phyloP scores from a whole-genome alignment of 2,329 filamentous ascomycete genomes.

The Stagonosporopsis cucurbitacearum region DNA sequence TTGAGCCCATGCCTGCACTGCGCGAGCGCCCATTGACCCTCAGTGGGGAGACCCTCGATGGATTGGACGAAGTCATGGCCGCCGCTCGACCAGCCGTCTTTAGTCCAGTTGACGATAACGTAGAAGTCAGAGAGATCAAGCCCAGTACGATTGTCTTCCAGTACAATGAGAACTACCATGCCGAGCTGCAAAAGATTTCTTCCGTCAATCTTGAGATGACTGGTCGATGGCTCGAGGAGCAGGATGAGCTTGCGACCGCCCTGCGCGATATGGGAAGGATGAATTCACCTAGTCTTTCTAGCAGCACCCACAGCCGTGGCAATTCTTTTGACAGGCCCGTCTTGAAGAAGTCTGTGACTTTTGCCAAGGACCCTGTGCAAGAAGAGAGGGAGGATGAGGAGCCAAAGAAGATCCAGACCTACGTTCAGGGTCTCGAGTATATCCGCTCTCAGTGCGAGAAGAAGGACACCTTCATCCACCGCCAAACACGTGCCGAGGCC shows the following conservation, averaged over 20 bases:
- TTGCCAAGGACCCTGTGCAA: constrained; percentile 57
- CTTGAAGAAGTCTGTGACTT: constrained; percentile 77
- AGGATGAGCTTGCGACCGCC: constrained; percentile 76
- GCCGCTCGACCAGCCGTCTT: constrained; percentile 42
- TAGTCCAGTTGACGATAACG: constrained; percentile 46
- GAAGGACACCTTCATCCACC: constrained; percentile 82
- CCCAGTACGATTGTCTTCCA: constrained; percentile 71
- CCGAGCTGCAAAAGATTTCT: constrained; percentile 73
- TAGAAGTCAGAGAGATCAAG: constrained; percentile 62
- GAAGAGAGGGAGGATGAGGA: constrained; percentile 34
- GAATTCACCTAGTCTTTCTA: constrained; percentile 50
- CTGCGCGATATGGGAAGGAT: constrained; percentile 61
- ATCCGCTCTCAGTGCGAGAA: constrained; percentile 70
- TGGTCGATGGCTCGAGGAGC: constrained; percentile 82
- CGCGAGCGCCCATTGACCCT: constrained; percentile 35
- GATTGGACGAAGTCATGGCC: constrained; percentile 39
- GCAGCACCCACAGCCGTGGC: constrained; percentile 40
- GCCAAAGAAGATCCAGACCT: constrained; percentile 70
- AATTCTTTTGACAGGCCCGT: constrained; percentile 48
- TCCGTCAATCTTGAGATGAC: constrained; percentile 83
- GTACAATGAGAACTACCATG: constrained; percentile 77
- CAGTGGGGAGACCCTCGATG: constrained; percentile 45
- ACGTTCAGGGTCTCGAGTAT: constrained; percentile 86
- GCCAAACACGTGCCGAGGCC: constrained; percentile 84
- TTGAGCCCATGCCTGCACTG: constrained; percentile 23